Evolutionary conservation across 306 rosid species (phyloP).

Genomic region (Argentina anserina): DNA sequence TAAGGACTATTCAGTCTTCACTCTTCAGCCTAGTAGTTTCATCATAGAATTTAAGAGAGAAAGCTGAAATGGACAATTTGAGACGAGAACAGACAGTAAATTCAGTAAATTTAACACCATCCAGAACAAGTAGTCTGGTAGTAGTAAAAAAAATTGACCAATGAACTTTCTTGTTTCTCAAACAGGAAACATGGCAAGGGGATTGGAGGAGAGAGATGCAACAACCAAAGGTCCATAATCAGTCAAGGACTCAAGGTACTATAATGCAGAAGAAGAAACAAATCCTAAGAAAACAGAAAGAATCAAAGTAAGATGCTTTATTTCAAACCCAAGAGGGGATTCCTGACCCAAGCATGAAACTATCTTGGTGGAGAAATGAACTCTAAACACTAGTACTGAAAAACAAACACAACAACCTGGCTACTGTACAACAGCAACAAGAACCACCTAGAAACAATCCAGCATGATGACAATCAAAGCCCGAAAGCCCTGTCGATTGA

Average conservation of each 20-base stretch:
- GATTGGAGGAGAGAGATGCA: background rate
- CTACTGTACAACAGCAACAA: background rate
- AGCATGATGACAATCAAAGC: background rate
- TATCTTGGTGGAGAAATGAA: background rate
- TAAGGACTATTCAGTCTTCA: background rate
- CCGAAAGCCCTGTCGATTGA: slow-evolving; percentile 63
- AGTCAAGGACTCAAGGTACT: background rate
- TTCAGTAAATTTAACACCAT: background rate
- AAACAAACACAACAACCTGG: background rate
- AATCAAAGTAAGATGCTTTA: background rate
- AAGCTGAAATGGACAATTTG: background rate
- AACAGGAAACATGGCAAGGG: background rate
- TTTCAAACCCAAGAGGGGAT: background rate
- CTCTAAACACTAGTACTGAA: background rate
- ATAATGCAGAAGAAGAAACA: background rate
- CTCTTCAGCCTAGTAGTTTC: background rate
- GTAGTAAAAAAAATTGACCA: background rate
- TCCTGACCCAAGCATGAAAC: background rate
- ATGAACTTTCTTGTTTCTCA: background rate
- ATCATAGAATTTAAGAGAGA: background rate
- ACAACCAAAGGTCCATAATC: no score
- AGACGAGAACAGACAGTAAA: background rate
- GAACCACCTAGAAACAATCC: background rate
- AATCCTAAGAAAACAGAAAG: background rate
- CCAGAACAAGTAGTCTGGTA: background rate